Percentiles rank a stretch among this genome's conserved stretches.
Evolutionary conservation across 225 moss, liverwort and hornwort genomes (phyloP).

Genomic region (Lunularia cruciata): DNA sequence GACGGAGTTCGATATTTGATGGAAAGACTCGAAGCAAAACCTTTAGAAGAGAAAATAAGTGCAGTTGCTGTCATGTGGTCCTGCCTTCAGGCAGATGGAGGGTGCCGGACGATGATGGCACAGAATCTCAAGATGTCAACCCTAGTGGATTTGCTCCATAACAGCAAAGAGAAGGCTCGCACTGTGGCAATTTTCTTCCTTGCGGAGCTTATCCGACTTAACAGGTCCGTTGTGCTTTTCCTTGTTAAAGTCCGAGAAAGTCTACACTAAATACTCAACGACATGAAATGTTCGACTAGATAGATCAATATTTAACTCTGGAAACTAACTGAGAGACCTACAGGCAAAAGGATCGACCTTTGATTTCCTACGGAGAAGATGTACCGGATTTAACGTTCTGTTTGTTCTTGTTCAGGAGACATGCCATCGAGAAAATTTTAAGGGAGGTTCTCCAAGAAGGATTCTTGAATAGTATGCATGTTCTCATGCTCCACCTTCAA

Average conservation of each 20-base stretch:
- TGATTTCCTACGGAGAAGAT: too few relatives aligned
- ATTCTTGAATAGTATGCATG: slow-evolving; percentile 51
- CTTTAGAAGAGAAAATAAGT: slow-evolving; percentile 52
- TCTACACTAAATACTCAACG: too few relatives aligned
- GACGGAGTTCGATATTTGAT: slow-evolving; percentile 46
- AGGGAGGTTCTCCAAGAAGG: slow-evolving; percentile 45
- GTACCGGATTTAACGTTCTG: too few relatives aligned
- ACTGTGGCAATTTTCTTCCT: slow-evolving; percentile 55
- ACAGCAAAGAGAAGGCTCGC: slow-evolving; percentile 52
- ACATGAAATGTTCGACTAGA: too few relatives aligned
- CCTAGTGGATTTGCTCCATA: slow-evolving; percentile 46
- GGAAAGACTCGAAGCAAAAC: slow-evolving; percentile 43
- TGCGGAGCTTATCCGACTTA: slow-evolving; percentile 49
- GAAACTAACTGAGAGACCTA: too few relatives aligned
- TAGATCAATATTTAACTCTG: too few relatives aligned
- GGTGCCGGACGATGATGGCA: slow-evolving; percentile 48
- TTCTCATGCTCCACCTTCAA: slow-evolving; percentile 57
- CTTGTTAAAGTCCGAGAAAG: too few relatives aligned
- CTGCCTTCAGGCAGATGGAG: slow-evolving; percentile 55
- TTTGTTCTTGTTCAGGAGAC: slow-evolving; percentile 37
- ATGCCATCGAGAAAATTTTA: slow-evolving; percentile 49
- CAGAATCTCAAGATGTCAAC: slow-evolving; percentile 45
- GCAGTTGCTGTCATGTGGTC: slow-evolving; percentile 49
- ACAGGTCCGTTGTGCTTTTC: slow-evolving; percentile 49
- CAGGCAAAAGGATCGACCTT: too few relatives aligned